These are phyloP conservation scores for Torulaspora franciscae DNA, from an alignment of 805 yeast species.

Conservation along the genomic window DNA sequence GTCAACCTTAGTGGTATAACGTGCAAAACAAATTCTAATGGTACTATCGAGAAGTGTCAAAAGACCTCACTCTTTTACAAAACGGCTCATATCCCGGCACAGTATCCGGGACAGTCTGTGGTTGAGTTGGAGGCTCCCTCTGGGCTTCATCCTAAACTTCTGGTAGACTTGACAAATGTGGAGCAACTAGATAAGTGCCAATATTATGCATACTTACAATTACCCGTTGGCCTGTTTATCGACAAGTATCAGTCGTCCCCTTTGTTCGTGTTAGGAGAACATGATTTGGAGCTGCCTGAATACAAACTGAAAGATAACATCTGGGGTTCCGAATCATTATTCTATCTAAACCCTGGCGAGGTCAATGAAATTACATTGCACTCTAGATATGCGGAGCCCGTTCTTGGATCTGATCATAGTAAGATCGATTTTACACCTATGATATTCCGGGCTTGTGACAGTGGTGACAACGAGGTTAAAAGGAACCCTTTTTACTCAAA, in stretches of 20 bases:
- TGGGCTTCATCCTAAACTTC: conserved; percentile 39
- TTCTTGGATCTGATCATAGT: conserved; percentile 14
- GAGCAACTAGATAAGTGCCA: conserved; percentile 36
- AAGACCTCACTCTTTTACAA: conserved; percentile 29
- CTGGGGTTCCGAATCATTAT: conserved; percentile 47
- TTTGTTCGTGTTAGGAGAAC: conserved; percentile 46
- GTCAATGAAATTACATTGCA: conserved; percentile 43
- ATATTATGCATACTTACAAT: conserved; percentile 40
- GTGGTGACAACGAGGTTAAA: conserved; percentile 22
- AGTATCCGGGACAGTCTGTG: neutral
- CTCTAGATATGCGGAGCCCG: conserved; percentile 47
- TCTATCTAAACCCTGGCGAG: conserved; percentile 31
- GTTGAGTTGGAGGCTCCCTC: conserved; percentile 30
- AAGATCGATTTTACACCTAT: conserved; percentile 37
- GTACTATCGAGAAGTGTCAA: conserved; percentile 23
- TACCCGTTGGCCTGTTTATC: conserved; percentile 47
- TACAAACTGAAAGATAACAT: conserved; percentile 37
- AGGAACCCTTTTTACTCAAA: conserved; percentile 40
- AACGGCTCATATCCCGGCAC: conserved; percentile 11
- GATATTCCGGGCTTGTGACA: conserved; percentile 50
- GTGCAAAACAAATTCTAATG: conserved; percentile 25
- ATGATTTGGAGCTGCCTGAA: conserved; percentile 54
- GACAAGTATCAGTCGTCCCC: conserved; percentile 52
- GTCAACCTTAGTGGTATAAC: conserved; percentile 28
- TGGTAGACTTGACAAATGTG: conserved; percentile 13